Evolutionary conservation across 805 yeast genomes (phyloP).

Genomic region (Blastobotrys terrestris): DNA sequence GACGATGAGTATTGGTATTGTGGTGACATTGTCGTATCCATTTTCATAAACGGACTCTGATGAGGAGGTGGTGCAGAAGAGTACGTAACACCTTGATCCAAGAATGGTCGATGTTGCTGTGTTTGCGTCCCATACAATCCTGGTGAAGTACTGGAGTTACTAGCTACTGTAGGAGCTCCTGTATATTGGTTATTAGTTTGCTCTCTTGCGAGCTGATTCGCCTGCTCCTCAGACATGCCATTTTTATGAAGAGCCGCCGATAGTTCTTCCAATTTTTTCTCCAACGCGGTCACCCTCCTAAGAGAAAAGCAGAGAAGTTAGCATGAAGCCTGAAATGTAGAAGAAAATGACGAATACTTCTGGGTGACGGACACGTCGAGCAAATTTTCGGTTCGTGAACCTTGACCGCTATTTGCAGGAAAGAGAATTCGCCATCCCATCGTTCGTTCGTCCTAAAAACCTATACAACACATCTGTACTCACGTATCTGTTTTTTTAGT

Average conservation of each 20-base stretch:
- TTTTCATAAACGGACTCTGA: not conserved
- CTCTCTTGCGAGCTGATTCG: not conserved
- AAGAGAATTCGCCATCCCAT: not conserved
- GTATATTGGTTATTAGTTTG: not conserved
- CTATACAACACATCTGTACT: slow-evolving; percentile 4
- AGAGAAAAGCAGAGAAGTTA: too few species aligned
- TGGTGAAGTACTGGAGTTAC: not conserved
- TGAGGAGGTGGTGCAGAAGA: not conserved
- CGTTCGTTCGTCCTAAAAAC: not conserved
- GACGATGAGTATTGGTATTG: not conserved
- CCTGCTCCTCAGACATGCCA: slow-evolving; percentile 3
- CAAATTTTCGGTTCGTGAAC: too few species aligned
- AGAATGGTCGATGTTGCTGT: not conserved
- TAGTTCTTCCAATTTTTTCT: slow-evolving; percentile 26
- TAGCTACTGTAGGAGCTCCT: not conserved
- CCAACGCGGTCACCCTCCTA: slow-evolving; percentile 30
- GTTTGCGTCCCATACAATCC: not conserved
- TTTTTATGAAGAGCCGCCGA: slow-evolving; percentile 17
- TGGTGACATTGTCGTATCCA: not conserved
- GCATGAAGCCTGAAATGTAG: too few species aligned
- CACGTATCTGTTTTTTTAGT: slow-evolving; percentile 33
- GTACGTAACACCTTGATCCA: not conserved
- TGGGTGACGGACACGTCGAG: too few species aligned
- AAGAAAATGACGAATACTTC: too few species aligned
- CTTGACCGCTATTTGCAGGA: too few species aligned